These are phyloP conservation scores for Xylaria sp. DNA, from an alignment of 2,329 filamentous ascomycete genomes.

Conservation along the genomic window DNA sequence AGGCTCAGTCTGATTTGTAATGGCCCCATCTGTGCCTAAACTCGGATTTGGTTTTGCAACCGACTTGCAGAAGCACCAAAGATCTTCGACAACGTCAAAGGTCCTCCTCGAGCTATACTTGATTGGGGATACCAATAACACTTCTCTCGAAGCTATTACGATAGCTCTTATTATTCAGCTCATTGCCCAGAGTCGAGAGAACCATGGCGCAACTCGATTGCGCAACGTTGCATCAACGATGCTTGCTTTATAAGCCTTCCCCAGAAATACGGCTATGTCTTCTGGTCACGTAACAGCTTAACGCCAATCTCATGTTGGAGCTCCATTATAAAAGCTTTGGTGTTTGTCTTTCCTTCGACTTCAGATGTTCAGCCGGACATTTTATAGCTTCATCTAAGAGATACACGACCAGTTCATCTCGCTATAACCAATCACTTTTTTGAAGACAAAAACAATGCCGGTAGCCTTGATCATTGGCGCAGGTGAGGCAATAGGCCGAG, in stretches of 20 bases:
- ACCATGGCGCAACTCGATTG: background rate
- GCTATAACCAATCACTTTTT: too few species aligned
- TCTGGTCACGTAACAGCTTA: background rate
- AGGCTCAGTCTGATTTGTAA: background rate
- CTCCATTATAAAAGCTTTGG: conserved; percentile 1
- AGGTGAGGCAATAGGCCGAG: conserved; percentile 41
- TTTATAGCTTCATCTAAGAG: background rate
- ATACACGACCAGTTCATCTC: background rate
- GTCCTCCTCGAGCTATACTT: background rate
- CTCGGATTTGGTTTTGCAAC: background rate
- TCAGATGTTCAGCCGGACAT: background rate
- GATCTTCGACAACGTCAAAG: background rate
- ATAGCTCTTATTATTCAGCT: background rate
- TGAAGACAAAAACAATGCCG: conserved; percentile 35
- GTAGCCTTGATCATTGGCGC: conserved; percentile 48
- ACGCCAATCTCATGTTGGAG: background rate
- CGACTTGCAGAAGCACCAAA: background rate
- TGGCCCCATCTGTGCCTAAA: background rate
- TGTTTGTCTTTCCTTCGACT: background rate
- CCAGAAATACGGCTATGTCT: background rate
- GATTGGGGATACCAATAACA: background rate
- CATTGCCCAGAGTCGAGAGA: background rate
- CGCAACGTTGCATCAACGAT: background rate
- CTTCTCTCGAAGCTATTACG: conserved; percentile 13
- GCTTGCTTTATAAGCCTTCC: conserved; percentile 27